Base-by-base conservation (phyloP, 768 basidiomycete genomes). In the Tylopilus felleus region DNA sequence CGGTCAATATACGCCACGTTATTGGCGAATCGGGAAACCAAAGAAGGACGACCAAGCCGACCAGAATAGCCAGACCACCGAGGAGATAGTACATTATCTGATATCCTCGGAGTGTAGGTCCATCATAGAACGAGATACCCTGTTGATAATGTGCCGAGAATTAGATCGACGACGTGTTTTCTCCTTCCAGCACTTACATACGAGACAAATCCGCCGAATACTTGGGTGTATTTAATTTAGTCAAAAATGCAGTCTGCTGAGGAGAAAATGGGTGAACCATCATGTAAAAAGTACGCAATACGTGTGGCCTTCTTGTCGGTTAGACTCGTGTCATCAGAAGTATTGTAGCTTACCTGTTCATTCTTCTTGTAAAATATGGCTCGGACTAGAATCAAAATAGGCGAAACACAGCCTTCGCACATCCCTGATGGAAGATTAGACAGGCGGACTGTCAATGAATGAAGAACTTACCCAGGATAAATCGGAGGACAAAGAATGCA, bases 11-110 rank as follows among this genome's bases (percentile, higher is more conserved):
- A 12, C 63, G 61, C 22, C 75, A 74, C 33, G 72, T 72, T 3
- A 74, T 71, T 10, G 72, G 74, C 1, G 71, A 75, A 59, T 75
- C 74, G 4, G 76, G 74, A 4, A 76, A 65, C 65, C 61, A 76
- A 8, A 73, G n/a, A 6, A 74, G 52, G 12, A 74, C 68, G 36
- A 56, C 49, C 25, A 71, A 31, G 8, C 68, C 69, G 27, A 77
- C 69, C 16, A 75, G 8, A 53, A 73, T 71, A 0, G 75, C 74
- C 12, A 76, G 62, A 12, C 67, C 71, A 5, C 75, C 72, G 21
- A 75, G 68, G n/a, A 75, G 59, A 45, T 72, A 52, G 60, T 72
- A 42, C 16, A 52, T 6, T 17, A 36, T 53, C 31, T 70, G 67
- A 66, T 72, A 76, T 17, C 72, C 64, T 0, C 45, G 22, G 47